Evolutionary conservation across 768 basidiomycete species (phyloP), one percentile per base, ranked within the genome.

Genomic region (Cystoderma amianthinum): DNA sequence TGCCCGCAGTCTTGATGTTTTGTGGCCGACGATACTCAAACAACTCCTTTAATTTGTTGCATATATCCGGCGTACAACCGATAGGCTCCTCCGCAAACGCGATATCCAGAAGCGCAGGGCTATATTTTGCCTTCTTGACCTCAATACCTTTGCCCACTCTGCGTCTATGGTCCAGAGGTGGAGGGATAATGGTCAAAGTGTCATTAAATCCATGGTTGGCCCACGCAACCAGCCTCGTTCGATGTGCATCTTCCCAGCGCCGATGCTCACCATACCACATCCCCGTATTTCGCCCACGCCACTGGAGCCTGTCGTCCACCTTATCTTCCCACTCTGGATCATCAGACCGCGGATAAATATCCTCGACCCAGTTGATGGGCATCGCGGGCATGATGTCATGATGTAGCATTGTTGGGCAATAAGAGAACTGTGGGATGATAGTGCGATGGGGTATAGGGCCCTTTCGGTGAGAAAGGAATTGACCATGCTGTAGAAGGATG

Each of bases 261-360:
- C 59, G 56, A 5, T 55, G 43, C 2, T 50, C 44, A 2, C 55
- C 57, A 39, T 72, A 72, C 55, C 59, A 67, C 1, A 77, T 81
- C 18, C 85, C 85, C 3, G 84, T 87, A 19, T 78, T 85, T 20
- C 74, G 73, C 3, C 86, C 86, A 17, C 86, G 63, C 86, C 86
- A 89, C 39, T 76, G 67, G 35, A 87, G 43, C 21, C 72, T 53
- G 42, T 76, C 71, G 48, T 82, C 72, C 1, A 53, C 43, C 58
- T 80, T 83, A 38, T 71, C 63, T 1, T 73, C 69, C 80, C 84
- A 89, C 0, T 65, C 65, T 3, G 76, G 67, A 51, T 82, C 73
- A 45, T 76, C 63, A 4, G 48, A 45, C 17, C 60, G 48, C 3
- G 63, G 57, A 2, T 51, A 39, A 7, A 60, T 46, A 3, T 65